phyloP scores from a whole-genome alignment of 345 rosid species.

The Pelargonium nanum region DNA sequence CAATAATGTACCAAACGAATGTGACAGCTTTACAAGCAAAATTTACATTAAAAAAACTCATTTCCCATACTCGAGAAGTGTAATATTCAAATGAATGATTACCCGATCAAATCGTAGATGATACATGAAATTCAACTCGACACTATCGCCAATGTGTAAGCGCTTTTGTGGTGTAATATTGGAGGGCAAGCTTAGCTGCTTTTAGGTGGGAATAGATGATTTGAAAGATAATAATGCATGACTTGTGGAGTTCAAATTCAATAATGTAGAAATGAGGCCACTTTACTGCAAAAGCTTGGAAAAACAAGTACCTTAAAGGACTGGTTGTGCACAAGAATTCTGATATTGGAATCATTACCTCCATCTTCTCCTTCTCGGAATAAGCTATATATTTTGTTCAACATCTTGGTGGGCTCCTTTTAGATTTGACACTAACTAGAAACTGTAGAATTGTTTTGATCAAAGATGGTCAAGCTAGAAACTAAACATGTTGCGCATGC shows the following conservation, averaged over 20 bases:
- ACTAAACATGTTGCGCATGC: neutral
- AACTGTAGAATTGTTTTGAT: neutral
- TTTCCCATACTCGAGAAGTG: neutral
- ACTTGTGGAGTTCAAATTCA: neutral
- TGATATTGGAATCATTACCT: neutral
- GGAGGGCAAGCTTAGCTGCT: neutral
- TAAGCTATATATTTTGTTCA: no score
- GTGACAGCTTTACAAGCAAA: neutral
- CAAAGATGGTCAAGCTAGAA: conserved; percentile 8
- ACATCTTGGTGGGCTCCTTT: neutral
- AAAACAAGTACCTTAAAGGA: neutral
- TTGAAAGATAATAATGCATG: neutral
- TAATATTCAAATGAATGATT: no score
- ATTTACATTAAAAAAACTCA: neutral
- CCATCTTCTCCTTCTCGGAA: neutral
- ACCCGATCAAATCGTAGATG: neutral
- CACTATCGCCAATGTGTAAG: neutral
- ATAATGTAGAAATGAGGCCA: neutral
- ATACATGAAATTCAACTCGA: neutral
- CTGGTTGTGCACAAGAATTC: neutral
- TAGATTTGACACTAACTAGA: neutral
- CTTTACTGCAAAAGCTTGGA: neutral
- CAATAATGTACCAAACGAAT: neutral
- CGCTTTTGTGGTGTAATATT: neutral
- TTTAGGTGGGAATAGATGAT: neutral